phyloP scores from a whole-genome alignment of 2,329 filamentous ascomycete genomes.

The Curvularia spicifera region DNA sequence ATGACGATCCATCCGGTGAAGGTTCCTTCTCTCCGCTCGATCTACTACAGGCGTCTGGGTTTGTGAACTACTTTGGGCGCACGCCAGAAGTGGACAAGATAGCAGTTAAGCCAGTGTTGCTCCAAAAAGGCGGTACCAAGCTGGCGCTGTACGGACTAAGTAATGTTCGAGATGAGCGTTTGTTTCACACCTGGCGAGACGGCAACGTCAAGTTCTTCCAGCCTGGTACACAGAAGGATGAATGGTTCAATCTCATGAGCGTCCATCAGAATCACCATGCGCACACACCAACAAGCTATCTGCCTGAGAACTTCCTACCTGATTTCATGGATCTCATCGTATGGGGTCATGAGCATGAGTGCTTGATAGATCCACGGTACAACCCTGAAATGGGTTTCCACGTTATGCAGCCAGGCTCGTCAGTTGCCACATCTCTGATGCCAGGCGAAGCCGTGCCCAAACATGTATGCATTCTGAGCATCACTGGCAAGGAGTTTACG shows the following conservation, averaged over 20 bases:
- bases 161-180: conserved; percentile 92
- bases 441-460: conserved; percentile 90
- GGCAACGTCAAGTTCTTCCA: conserved; percentile 93
- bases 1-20: conserved; percentile 97
- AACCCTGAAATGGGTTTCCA: conserved; percentile 91
- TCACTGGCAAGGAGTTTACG: conserved; percentile 83
- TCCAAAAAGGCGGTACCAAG: conserved; percentile 94
- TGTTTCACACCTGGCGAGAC: conserved; percentile 92
- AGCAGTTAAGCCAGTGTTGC: conserved; percentile 83
- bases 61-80: conserved; percentile 95
- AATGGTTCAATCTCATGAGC: conserved; percentile 96
- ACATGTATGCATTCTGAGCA: conserved; percentile 82
- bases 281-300: conserved; percentile 88
- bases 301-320: conserved; percentile 91
- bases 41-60: conserved; percentile 84
- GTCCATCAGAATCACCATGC: conserved; percentile 97
- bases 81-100: conserved; percentile 94
- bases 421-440: conserved; percentile 89
- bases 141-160: conserved; percentile 92
- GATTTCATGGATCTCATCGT: conserved; percentile 90
- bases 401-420: conserved; percentile 97
- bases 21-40: conserved; percentile 91
- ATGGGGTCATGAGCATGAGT: conserved; percentile 98
- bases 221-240: conserved; percentile 76
- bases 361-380: conserved; percentile 79